phyloP scores from a whole-genome alignment of 768 basidiomycete species.

The Cystofilobasidium bisporidii region DNA sequence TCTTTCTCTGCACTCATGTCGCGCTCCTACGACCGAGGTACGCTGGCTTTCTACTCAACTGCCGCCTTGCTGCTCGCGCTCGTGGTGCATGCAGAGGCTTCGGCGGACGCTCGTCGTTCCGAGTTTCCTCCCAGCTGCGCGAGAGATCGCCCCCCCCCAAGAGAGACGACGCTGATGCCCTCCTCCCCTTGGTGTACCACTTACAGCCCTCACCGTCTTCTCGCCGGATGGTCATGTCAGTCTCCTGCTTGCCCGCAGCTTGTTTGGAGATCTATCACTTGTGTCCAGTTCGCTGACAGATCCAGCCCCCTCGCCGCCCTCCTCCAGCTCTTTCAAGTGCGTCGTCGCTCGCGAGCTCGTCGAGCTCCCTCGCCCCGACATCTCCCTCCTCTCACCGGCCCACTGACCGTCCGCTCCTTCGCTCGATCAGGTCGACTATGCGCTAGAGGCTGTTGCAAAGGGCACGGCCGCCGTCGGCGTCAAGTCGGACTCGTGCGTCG shows the following conservation, averaged over 20 bases:
- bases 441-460: constrained; percentile 90
- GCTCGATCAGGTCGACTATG: constrained; percentile 82
- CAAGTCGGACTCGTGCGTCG: constrained; percentile 84
- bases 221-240: constrained; percentile 92
- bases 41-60: constrained; percentile 9
- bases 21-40: constrained; percentile 95
- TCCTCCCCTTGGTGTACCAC: not conserved
- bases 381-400: constrained; percentile 18
- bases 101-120: no score
- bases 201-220: constrained; percentile 84
- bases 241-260: not conserved
- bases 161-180: constrained; percentile 1
- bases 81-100: no score
- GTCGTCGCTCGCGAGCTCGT: constrained; percentile 29
- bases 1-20: constrained; percentile 40
- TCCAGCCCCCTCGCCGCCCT: no score
- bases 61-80: not conserved
- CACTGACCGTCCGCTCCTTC: constrained; percentile 26
- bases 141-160: not conserved
- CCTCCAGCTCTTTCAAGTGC: constrained; percentile 61
- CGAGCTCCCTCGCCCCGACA: not conserved
- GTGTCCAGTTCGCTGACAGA: not conserved
- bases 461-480: constrained; percentile 98
- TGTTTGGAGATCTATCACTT: not conserved
- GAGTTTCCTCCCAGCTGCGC: not conserved